phyloP scores from a whole-genome alignment of 2,329 filamentous ascomycete genomes.

The Botrytis cinerea region DNA sequence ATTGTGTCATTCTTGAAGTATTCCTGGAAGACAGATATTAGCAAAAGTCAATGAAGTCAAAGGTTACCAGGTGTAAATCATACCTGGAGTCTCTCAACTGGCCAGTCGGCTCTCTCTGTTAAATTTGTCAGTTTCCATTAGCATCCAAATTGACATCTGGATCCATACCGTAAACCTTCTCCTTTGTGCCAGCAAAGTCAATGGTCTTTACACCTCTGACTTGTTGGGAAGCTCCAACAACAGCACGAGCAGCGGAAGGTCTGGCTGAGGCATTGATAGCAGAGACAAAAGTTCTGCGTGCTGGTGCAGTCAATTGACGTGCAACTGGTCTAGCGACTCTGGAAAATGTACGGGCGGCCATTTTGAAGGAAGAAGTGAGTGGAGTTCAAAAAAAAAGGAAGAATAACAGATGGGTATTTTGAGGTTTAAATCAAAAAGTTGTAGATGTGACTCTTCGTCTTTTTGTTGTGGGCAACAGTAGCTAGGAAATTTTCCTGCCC shows the following conservation, averaged over 20 bases:
- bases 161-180: slow-evolving; percentile 83
- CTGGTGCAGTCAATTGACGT: slow-evolving; percentile 63
- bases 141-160: slow-evolving; percentile 6
- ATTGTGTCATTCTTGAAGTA: slow-evolving; percentile 99
- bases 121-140: slow-evolving; percentile 34
- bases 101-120: slow-evolving; percentile 96
- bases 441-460: slow-evolving; percentile 18
- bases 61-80: slow-evolving; percentile 42
- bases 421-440: slow-evolving; percentile 20
- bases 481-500: slow-evolving; percentile 17
- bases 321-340: slow-evolving; percentile 66
- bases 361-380: slow-evolving; percentile 48
- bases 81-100: slow-evolving; percentile 94
- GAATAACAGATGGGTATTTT: slow-evolving; percentile 20
- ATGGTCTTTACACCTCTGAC: slow-evolving; percentile 94
- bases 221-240: slow-evolving; percentile 50
- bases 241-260: slow-evolving; percentile 53
- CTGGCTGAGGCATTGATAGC: slow-evolving; percentile 58
- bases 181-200: slow-evolving; percentile 92
- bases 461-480: slow-evolving; percentile 20
- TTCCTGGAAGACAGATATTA: slow-evolving; percentile 58
- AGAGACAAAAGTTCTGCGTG: slow-evolving; percentile 63
- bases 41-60: slow-evolving; percentile 18
- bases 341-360: slow-evolving; percentile 77
- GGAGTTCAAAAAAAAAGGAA: slow-evolving; percentile 26